Evolutionary conservation across 495 filamentous ascomycete species (phyloP), one percentile per base, ranked within the genome.

Genomic region (Letharia columbiana): DNA sequence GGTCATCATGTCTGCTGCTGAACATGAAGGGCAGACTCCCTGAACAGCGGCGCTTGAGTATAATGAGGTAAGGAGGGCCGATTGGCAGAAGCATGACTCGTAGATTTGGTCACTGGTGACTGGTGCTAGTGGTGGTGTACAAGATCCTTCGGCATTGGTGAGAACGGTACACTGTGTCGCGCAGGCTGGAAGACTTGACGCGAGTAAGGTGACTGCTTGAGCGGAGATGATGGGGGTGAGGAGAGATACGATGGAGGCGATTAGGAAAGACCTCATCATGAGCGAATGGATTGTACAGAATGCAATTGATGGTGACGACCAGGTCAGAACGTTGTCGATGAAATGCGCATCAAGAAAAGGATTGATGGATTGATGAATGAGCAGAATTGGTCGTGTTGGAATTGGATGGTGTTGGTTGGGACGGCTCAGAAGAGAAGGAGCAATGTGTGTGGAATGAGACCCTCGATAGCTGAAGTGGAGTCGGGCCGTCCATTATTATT

Each of bases 61-160:
- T 33, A 84, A 73, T 12, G 70, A 66, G 18, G 71, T 72, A 15
- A 85, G 75, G 47, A 73, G 70, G 15, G 73, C 64, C 17, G 79
- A 83, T 67, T 80, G 75, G 73, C 84, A 87, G 75, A 86, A 83
- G 69, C 84, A 87, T 35, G 77, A 77, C 63, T 80, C 75, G 71
- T 81, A 83, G 67, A 71, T 75, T 31, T 28, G 72, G 69, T 65
- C 70, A 66, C 59, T 75, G 66, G 61, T 72, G 40, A 61, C 59
- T 45, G 78, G 76, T 37, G 54, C 54, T 6, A 57, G 54, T 10
- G 54, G 54, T 37, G 54, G 54, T 18, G 77, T 66, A 67, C 84
- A 87, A 42, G 70, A 74, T 33, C 62, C 64, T 64, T 81, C 76
- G 42, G 83, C 83, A 47, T 77, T 67, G 33, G 69, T 61, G 64